Percentiles rank a stretch among this genome's conserved stretches.
Evolutionary conservation across 2,329 filamentous ascomycete genomes (phyloP).

Genomic region (Apiospora malaysiana): DNA sequence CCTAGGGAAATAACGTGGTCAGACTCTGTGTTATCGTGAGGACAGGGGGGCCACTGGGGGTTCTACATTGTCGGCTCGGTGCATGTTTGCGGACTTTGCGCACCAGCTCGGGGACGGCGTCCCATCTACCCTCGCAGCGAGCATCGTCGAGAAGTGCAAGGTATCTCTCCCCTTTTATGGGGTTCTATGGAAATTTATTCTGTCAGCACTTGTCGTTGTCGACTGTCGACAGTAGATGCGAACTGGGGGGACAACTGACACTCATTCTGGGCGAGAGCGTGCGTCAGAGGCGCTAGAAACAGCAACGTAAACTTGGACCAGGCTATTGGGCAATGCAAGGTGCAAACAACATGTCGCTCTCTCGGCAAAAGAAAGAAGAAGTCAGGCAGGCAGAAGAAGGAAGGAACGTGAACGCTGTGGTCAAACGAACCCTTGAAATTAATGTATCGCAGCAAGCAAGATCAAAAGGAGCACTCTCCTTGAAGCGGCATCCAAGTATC

Average conservation of each 20-base stretch:
- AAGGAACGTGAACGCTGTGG: not conserved
- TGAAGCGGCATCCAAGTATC: conserved; percentile 3
- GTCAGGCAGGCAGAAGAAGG: not conserved
- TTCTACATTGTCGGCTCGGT: conserved; percentile 80
- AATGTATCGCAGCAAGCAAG: not conserved
- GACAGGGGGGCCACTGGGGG: conserved; percentile 28
- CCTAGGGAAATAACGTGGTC: conserved; percentile 52
- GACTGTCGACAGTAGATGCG: not conserved
- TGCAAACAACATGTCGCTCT: conserved; percentile 13
- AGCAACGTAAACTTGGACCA: conserved; percentile 11
- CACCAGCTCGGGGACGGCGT: conserved; percentile 83
- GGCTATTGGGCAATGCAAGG: not conserved
- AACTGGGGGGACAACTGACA: conserved; percentile 1
- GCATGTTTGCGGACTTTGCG: conserved; percentile 96
- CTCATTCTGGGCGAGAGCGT: conserved; percentile 19
- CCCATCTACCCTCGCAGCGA: conserved; percentile 88
- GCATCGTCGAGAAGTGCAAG: conserved; percentile 82
- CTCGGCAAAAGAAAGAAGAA: conserved; percentile 9
- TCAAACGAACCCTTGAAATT: not conserved
- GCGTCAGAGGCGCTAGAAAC: conserved; percentile 18
- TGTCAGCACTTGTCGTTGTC: conserved; percentile 8
- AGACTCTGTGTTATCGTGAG: conserved; percentile 25
- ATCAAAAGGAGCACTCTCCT: conserved; percentile 3
- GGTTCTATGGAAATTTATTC: conserved; percentile 46
- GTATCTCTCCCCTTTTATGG: conserved; percentile 82